Percentiles rank a stretch among this genome's conserved stretches.
phyloP scores from a whole-genome alignment of 352 stramenopile species.

The Pythium utonaiense region DNA sequence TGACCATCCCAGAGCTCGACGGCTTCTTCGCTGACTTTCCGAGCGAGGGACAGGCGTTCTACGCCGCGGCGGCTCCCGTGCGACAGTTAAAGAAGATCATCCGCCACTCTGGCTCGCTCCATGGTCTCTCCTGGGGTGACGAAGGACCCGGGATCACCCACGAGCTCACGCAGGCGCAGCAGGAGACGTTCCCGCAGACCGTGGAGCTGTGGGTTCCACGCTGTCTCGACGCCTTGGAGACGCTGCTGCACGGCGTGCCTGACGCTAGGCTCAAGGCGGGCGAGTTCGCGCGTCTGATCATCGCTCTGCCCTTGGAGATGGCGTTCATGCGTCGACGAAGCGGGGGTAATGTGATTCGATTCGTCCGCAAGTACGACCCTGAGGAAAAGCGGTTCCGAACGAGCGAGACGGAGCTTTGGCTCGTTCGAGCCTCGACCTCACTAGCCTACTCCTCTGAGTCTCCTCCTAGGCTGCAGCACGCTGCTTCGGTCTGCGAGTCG shows the following conservation, averaged over 20 bases:
- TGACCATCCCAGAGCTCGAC: conserved; percentile 4
- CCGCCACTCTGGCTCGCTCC: not conserved
- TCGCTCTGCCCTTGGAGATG: not conserved
- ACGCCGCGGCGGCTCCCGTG: conserved; percentile 4
- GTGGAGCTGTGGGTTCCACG: not conserved
- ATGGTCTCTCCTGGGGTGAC: conserved; percentile 13
- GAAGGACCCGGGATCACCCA: not conserved
- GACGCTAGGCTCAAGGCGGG: not conserved
- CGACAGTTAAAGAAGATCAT: conserved; percentile 17
- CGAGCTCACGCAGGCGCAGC: conserved; percentile 6
- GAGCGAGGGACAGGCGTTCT: not conserved
- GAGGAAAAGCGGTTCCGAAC: not conserved
- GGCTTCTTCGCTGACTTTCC: conserved; percentile 3
- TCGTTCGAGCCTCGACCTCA: not conserved
- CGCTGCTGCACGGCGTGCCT: not conserved
- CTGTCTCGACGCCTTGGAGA: conserved; percentile 1
- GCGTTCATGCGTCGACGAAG: conserved; percentile 8
- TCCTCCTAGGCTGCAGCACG: too few species aligned
- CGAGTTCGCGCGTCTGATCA: not conserved
- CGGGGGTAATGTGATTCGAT: not conserved
- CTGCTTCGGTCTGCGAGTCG: too few species aligned
- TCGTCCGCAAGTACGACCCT: conserved; percentile 7
- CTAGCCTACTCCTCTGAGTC: too few species aligned
- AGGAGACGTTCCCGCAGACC: not conserved
- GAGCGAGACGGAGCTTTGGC: conserved; percentile 5